Conservation (phyloP, 192 early-diverging fungal genomes). For the Chytriomyces hyalinus region DNA sequence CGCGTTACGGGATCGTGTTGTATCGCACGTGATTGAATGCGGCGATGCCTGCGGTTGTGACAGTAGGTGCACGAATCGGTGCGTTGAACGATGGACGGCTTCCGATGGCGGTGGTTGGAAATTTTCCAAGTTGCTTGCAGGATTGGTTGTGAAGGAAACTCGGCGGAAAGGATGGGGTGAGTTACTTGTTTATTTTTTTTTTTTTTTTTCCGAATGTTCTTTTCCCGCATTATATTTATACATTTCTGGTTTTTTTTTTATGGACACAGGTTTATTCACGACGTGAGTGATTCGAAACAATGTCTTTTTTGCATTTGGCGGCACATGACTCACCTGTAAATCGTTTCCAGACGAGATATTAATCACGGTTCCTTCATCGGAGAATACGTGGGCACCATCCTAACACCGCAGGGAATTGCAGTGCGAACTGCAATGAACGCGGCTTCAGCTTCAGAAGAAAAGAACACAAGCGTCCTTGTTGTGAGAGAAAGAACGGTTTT, state of each 20-base stretch:
- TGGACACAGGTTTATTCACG: slow-evolving; percentile 1
- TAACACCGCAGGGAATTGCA: neutral
- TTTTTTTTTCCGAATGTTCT: neutral
- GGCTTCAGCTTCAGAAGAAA: neutral
- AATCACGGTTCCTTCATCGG: slow-evolving; percentile 11
- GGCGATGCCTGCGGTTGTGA: slow-evolving; percentile 14
- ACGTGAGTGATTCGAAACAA: neutral
- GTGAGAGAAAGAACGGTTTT: neutral
- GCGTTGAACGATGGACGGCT: neutral
- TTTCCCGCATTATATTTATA: neutral
- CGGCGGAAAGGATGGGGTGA: neutral
- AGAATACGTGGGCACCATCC: slow-evolving; percentile 10
- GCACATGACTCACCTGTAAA: neutral
- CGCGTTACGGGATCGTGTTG: slow-evolving; percentile 18
- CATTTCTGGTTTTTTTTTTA: neutral
- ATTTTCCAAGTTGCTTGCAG: neutral
- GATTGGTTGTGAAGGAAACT: neutral
- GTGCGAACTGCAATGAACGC: neutral
- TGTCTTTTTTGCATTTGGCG: slow-evolving; percentile 6
- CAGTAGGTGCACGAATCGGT: neutral
- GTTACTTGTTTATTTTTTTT: neutral
- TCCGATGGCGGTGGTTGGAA: neutral
- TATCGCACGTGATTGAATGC: slow-evolving; percentile 8
- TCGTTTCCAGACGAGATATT: neutral
- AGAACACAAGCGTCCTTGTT: slow-evolving; percentile 1